Evolutionary conservation across 2,329 filamentous ascomycete genomes (phyloP), one percentile per base, ranked within the genome.

Genomic region (Stemphylium beticola): DNA sequence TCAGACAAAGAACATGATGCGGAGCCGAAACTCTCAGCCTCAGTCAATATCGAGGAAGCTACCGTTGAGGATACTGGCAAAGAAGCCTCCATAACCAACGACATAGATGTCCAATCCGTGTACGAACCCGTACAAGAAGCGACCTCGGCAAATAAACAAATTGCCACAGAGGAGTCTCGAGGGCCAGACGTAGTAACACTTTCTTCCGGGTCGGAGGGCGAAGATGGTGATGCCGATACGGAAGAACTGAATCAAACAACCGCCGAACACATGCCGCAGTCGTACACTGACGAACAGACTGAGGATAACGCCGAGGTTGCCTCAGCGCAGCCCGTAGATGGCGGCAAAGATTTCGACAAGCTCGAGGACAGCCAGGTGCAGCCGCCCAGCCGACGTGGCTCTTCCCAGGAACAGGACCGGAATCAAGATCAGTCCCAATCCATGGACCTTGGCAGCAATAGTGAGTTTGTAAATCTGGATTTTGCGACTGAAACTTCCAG

Each of bases 391-490:
- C 18, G 3, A 32, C 45, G 14, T 12, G n/a, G 26, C 22, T 8
- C 22, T 36, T 24, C 41, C n/a, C 34, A 20, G 22, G 36, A 38
- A 11, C 34, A 52, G 14, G 31, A 40, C 15, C 24, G 24, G 12
- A 15, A 20, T 33, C 29, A 49, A n/a, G 36, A 54, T 4, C 33
- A 48, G 15, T n/a, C 22, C 37, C 15, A 49, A 24, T n/a, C 50
- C 31, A 42, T 26, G 29, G 36, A 48, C 8, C 4, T 49, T 36
- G 47, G 57, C 18, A 43, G 40, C 18, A 29, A 53, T 47, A 57
- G 49, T 60, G 53, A 61, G 42, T 57, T 57, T 34, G 39, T 55
- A 39, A 41, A 49, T 29, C 53, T 51, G 52, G 49, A 58, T 44
- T 48, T 32, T 41, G 40, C 49, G 37, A 50, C 55, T 50, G 41